Conservation (phyloP, 2,329 filamentous ascomycete genomes). For the Ceratocystis colombiana region DNA sequence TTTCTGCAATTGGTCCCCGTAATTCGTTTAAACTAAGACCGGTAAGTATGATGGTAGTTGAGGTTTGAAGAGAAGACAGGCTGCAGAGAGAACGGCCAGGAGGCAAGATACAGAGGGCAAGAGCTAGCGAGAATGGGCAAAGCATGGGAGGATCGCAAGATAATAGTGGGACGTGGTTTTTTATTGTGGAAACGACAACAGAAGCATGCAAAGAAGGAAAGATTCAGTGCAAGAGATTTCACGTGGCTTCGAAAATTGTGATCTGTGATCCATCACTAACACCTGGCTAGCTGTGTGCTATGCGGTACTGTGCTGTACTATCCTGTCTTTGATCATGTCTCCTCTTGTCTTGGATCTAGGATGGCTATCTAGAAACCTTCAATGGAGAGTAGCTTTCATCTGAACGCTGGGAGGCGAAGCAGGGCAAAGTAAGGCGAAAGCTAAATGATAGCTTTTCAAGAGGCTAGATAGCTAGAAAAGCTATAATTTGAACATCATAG, state of each 20-base stretch:
- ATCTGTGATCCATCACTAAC: no score
- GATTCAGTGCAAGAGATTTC: no score
- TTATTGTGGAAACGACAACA: no score
- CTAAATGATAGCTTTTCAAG: no score
- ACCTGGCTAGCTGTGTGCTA: neutral
- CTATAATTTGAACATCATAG: no score
- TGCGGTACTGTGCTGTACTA: neutral
- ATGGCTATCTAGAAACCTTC: neutral
- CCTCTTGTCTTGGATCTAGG: neutral
- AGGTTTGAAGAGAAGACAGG: neutral
- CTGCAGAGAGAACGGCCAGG: neutral
- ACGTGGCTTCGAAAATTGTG: no score
- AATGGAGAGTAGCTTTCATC: neutral
- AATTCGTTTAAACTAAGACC: neutral
- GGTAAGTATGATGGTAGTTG: neutral
- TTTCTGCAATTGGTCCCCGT: neutral
- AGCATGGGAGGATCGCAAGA: no score
- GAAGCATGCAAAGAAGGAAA: no score
- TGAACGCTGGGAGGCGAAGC: neutral
- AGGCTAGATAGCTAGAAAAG: no score
- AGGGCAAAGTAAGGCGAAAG: no score
- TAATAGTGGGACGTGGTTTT: no score
- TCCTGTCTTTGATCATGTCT: conserved; percentile 1
- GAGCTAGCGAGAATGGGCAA: no score
- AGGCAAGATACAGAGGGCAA: neutral